Evolutionary conservation across 2,329 filamentous ascomycete species (phyloP).

Genomic region (Cladophialophora psammophila): DNA sequence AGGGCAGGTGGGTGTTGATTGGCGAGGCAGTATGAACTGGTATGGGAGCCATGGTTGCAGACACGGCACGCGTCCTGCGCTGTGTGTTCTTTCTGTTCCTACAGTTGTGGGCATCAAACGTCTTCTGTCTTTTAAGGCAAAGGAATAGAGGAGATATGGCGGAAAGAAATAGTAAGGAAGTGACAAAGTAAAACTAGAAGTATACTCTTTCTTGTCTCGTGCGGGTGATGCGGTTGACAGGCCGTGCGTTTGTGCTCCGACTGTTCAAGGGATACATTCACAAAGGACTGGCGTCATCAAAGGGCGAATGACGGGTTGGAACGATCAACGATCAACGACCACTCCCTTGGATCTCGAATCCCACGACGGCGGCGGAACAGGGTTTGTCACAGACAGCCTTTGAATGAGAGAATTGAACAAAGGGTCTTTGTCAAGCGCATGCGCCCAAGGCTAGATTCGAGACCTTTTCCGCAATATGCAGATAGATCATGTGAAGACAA

Average conservation of each 20-base stretch:
- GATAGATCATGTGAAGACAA: neutral
- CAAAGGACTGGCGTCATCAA: conserved; percentile 14
- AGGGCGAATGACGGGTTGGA: neutral
- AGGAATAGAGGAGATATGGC: conserved; percentile 3
- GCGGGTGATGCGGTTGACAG: conserved; percentile 12
- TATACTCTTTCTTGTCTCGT: conserved; percentile 20
- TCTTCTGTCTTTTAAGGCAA: conserved; percentile 5
- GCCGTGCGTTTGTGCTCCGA: conserved; percentile 27
- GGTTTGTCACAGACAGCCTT: neutral
- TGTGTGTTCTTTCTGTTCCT: neutral
- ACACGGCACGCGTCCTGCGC: neutral
- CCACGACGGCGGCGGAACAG: neutral
- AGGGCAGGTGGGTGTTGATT: conserved; percentile 35
- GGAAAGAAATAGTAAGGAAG: conserved; percentile 5
- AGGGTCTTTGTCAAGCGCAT: neutral
- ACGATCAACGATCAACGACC: neutral
- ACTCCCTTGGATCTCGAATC: conserved; percentile 10
- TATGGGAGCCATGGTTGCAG: conserved; percentile 31
- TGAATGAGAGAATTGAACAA: neutral
- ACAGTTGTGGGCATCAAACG: neutral
- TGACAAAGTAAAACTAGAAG: conserved; percentile 15
- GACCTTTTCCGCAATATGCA: neutral
- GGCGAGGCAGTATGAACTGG: conserved; percentile 38
- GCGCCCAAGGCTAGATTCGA: neutral
- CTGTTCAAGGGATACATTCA: conserved; percentile 24